Base-by-base conservation (phyloP, 176 grass and related monocot species). In the Alloteropsis semialata region DNA sequence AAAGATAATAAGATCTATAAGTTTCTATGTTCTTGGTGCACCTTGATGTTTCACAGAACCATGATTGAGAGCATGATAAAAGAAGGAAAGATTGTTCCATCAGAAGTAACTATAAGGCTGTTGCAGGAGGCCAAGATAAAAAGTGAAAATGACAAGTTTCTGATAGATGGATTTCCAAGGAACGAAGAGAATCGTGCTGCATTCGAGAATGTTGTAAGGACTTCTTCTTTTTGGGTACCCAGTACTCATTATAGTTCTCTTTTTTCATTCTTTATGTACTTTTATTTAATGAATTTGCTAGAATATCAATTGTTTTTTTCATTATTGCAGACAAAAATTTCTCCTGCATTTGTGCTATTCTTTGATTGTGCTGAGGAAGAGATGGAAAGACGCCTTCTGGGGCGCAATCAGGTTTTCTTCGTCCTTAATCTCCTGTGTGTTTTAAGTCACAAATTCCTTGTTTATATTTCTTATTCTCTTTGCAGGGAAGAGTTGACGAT, bases 21-120 rank as follows among this genome's bases (percentile, higher is more conserved):
- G 45, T 60, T 65, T 37, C 39, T 89, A 62, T 82, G 21, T 67
- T 89, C 42, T 53, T 76, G 51, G 37, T 77, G 28, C 62, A 60
- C 54, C 32, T 71, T 82, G 1, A 74, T 84, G 16, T 30, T 85
- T 76, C 30, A 46, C 83, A 96, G 90, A 64, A 92, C 93, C 72
- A 96, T 96, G 93, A 96, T 96, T 77, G 88, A 92, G 49, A 91
- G 91, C 80, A 96, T 96, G 93, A 96, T 97, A 87, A 97, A 91
- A 66, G 94, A 97, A 59, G 94, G 94, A 70, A 94, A 97, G 65
- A 93, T 97, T 84, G 94, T 97, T 73, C 89, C 91, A 36, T 92
- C 94, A n/a, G 91, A 97, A 86, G 89, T 97, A 32, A 97, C 94
- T 58, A 91, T 97, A 90, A 90, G 90, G 75, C 91, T 97, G 62